Evolutionary conservation across 768 basidiomycete genomes (phyloP).

Genomic region (Asterophora parasitica): DNA sequence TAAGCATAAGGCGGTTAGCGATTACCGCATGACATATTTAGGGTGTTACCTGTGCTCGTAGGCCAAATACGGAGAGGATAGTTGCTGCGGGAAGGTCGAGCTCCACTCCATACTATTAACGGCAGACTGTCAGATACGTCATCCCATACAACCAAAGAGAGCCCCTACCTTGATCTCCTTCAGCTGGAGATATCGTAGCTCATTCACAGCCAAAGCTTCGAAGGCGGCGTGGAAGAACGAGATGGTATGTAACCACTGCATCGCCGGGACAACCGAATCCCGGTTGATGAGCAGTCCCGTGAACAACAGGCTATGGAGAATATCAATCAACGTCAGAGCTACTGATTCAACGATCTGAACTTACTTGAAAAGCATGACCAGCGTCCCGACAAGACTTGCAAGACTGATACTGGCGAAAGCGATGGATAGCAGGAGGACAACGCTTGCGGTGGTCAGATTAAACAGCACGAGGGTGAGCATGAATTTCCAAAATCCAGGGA

Average conservation of each 20-base stretch:
- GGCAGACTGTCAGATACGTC: constrained; percentile 1
- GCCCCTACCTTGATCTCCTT: constrained; percentile 81
- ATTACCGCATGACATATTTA: not conserved
- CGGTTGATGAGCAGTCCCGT: constrained; percentile 95
- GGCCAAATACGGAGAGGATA: constrained; percentile 90
- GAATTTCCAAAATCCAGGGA: constrained; percentile 96
- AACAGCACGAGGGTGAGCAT: constrained; percentile 93
- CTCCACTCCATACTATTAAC: constrained; percentile 85
- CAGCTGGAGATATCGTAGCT: constrained; percentile 87
- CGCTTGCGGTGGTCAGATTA: constrained; percentile 93
- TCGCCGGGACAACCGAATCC: constrained; percentile 64
- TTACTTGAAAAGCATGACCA: constrained; percentile 98
- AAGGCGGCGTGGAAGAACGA: constrained; percentile 99
- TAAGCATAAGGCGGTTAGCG: constrained; percentile 11
- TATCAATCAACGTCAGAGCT: constrained; percentile 1
- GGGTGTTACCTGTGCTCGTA: constrained; percentile 67
- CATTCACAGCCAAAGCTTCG: constrained; percentile 97
- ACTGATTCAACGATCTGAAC: constrained; percentile 21
- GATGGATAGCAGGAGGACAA: constrained; percentile 87
- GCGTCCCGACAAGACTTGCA: constrained; percentile 89
- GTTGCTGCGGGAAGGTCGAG: constrained; percentile 95
- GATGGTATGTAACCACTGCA: constrained; percentile 85
- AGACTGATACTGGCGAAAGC: constrained; percentile 83
- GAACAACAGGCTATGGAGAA: constrained; percentile 70
- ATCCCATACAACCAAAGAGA: not conserved